Evolutionary conservation across 768 basidiomycete species (phyloP), one percentile per base, ranked within the genome.

Genomic region (Mycena vulgaris): DNA sequence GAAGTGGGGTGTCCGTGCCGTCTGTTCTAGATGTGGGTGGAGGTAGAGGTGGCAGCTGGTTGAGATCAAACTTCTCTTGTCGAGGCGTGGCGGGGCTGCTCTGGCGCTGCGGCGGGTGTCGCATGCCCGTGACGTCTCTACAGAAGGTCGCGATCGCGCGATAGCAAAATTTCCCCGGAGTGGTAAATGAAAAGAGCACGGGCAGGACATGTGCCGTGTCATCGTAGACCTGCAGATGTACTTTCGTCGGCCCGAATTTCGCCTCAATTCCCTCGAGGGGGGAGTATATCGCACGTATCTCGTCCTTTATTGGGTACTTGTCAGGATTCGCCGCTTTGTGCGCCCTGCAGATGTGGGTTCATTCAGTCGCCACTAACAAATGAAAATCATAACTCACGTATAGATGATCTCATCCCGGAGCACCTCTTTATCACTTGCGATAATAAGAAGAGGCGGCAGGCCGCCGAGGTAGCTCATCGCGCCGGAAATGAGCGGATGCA

Each of bases 211-310:
- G 93, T 0, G 92, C 91, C 5, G 89, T 85, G 75, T 93, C 95
- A 76, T 98, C 96, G 76, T 96, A 98, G 1, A 98, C 90, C 79
- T 98, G 96, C 14, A 98, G 83, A 82, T 98, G 96, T 21, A 97
- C 95, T 64, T 91, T 86, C 1, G 96, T 96, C 2, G 93, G 84
- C n/a, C 80, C 77, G 72, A 81, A 80, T 14, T 84, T 83, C 19
- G 79, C 74, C 75, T 90, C 91, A 69, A 92, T 90, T 14, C 83
- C 87, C 10, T 83, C 76, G 27, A 93, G 77, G 8, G 82, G 73
- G 23, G 92, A 90, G 73, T 93, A 94, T 51, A 94, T 70, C 28
- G 75, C 77, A 40, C 84, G 84, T 1, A 81, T 79, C 7, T 82
- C 80, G 5, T 89, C 82, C 52, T 77, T 84, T 16, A 89, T 63